Evolutionary conservation across 192 early-diverging fungal species (phyloP).

Genomic region (Coemansia asiatica): DNA sequence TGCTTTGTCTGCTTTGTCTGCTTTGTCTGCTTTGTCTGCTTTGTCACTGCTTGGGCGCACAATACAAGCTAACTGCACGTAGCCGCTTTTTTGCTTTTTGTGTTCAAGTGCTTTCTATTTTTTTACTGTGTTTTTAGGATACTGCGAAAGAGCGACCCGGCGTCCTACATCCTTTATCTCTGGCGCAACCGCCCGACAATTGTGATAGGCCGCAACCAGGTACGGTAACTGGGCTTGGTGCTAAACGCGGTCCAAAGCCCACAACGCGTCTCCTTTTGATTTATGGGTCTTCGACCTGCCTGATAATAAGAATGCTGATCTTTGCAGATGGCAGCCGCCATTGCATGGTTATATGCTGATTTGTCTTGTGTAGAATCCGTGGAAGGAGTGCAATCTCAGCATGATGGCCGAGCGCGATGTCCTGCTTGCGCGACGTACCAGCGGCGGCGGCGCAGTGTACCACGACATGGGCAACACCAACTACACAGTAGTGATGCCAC

Average conservation of each 20-base stretch:
- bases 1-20: background rate
- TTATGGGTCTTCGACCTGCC: too few species aligned
- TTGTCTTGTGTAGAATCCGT: constrained; percentile 75
- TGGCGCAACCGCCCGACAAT: constrained; percentile 88
- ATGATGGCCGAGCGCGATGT: constrained; percentile 66
- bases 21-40: background rate
- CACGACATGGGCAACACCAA: constrained; percentile 96
- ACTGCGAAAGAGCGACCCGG: constrained; percentile 69
- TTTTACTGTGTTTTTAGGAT: constrained; percentile 57
- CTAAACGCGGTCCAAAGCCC: background rate
- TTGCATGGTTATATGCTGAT: background rate
- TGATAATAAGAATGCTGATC: too few species aligned
- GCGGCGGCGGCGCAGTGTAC: constrained; percentile 93
- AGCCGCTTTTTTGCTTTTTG: background rate
- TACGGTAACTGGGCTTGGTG: constrained; percentile 13
- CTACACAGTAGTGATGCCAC: constrained; percentile 92
- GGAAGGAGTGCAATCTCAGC: constrained; percentile 87
- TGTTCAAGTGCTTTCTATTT: background rate
- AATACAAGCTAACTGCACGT: background rate
- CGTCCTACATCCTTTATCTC: constrained; percentile 72
- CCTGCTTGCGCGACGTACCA: constrained; percentile 82
- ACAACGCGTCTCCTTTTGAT: background rate
- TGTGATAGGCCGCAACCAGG: constrained; percentile 94
- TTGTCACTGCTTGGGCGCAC: background rate
- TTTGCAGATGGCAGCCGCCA: too few species aligned